Evolutionary conservation across 2,329 filamentous ascomycete species (phyloP).

Genomic region (Ambrosiella beaveri): DNA sequence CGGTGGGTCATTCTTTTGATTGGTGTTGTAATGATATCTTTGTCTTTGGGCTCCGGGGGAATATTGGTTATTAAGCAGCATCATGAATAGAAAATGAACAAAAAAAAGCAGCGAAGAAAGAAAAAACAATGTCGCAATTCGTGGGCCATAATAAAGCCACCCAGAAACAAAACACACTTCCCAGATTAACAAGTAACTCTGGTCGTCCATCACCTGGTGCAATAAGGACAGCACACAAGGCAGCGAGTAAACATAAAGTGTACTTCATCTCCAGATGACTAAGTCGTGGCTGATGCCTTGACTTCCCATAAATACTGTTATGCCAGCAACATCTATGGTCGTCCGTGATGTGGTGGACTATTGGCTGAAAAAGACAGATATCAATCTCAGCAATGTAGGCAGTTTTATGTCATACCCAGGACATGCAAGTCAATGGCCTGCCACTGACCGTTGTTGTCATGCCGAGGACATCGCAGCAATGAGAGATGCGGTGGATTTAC

Average conservation of each 20-base stretch:
- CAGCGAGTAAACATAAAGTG: too few relatives aligned
- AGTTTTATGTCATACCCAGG: conserved; percentile 6
- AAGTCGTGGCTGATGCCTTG: background rate
- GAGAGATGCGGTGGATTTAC: too few relatives aligned
- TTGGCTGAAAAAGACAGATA: background rate
- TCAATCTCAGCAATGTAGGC: background rate
- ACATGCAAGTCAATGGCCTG: background rate
- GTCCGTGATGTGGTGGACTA: conserved; percentile 4
- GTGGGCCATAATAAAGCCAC: background rate
- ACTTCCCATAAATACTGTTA: background rate
- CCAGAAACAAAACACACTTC: background rate
- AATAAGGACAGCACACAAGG: too few relatives aligned
- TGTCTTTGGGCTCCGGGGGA: background rate
- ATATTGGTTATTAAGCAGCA: background rate
- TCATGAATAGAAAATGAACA: background rate
- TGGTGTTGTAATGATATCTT: background rate
- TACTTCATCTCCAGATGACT: too few relatives aligned
- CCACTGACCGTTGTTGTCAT: background rate
- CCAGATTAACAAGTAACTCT: background rate
- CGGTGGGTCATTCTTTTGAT: too few relatives aligned
- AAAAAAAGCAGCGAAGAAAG: background rate
- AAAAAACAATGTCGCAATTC: conserved; percentile 1
- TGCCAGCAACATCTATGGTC: background rate
- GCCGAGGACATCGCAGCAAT: conserved; percentile 4
- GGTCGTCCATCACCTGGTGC: background rate